A percentile compares a stretch with the other conserved stretches of the same genome.
Evolutionary conservation across 805 yeast genomes (phyloP).

Genomic region (Phaffomyces antillensis): DNA sequence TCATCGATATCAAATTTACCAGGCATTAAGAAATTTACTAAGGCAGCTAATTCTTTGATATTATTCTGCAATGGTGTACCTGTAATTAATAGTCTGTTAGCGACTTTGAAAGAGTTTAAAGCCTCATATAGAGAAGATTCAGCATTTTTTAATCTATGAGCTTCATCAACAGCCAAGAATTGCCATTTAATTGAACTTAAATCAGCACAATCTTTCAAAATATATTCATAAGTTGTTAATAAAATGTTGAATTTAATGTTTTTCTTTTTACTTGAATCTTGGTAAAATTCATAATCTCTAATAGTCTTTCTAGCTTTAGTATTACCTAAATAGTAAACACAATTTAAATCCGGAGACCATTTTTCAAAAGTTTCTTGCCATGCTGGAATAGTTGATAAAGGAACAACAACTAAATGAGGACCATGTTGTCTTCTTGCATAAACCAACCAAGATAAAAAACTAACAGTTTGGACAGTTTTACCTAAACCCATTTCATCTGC

Average conservation of each 20-base stretch:
- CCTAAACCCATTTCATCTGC: constrained; percentile 99
- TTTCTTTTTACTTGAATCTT: constrained; percentile 30
- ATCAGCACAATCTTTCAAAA: constrained; percentile 78
- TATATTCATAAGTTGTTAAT: constrained; percentile 93
- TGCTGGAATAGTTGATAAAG: constrained; percentile 91
- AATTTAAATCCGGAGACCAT: constrained; percentile 96
- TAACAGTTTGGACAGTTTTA: constrained; percentile 93
- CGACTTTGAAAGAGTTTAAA: constrained; percentile 69
- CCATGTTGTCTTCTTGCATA: constrained; percentile 96
- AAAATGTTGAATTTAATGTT: constrained; percentile 88
- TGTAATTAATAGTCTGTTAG: constrained; percentile 82
- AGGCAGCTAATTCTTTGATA: constrained; percentile 89
- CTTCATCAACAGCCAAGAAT: constrained; percentile 96
- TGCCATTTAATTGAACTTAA: constrained; percentile 89
- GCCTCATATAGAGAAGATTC: constrained; percentile 92
- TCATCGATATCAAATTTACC: constrained; percentile 85
- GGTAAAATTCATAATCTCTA: constrained; percentile 79
- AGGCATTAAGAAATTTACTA: constrained; percentile 93
- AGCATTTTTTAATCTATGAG: constrained; percentile 91
- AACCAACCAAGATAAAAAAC: constrained; percentile 89
- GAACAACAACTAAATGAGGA: constrained; percentile 94
- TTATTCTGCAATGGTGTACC: constrained; percentile 98
- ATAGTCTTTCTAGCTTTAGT: constrained; percentile 76
- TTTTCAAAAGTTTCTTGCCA: constrained; percentile 98
- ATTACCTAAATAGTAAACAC: constrained; percentile 90